phyloP scores from a whole-genome alignment of 345 rosid genomes.

The Aquilaria malaccensis region DNA sequence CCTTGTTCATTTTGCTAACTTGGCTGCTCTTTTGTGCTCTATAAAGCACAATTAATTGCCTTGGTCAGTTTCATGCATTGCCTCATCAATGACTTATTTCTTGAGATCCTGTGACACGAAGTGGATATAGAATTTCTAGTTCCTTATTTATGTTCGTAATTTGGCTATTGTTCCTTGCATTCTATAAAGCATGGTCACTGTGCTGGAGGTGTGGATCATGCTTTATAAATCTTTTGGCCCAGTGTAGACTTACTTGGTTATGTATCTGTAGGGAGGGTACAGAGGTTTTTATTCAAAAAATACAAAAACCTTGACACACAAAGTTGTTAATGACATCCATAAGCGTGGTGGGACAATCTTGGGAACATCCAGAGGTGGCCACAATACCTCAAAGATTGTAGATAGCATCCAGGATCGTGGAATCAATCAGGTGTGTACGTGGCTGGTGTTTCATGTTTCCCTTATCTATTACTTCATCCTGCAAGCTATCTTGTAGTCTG shows the following conservation, averaged over 20 bases:
- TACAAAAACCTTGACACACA: constrained; percentile 54
- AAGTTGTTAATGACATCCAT: constrained; percentile 75
- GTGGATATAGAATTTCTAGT: too few species aligned
- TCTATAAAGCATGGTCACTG: background rate
- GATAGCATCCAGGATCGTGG: constrained; percentile 92
- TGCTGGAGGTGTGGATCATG: background rate
- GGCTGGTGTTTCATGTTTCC: background rate
- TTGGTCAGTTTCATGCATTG: background rate
- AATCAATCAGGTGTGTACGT: constrained; percentile 63
- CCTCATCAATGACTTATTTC: too few species aligned
- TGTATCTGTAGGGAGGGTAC: constrained; percentile 70
- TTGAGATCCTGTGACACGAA: too few species aligned
- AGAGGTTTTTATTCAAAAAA: constrained; percentile 82
- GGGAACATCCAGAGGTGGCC: constrained; percentile 86
- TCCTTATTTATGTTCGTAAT: background rate
- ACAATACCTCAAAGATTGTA: constrained; percentile 68
- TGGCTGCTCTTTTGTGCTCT: too few species aligned
- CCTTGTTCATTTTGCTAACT: too few species aligned
- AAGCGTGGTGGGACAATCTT: constrained; percentile 89
- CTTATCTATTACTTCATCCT: constrained; percentile 1
- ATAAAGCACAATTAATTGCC: background rate
- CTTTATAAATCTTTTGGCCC: background rate
- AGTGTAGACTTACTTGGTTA: background rate
- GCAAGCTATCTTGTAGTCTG: background rate
- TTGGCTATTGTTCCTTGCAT: background rate